Base-by-base conservation (phyloP, 2,329 filamentous ascomycete species). In the Ascochyta pisi region DNA sequence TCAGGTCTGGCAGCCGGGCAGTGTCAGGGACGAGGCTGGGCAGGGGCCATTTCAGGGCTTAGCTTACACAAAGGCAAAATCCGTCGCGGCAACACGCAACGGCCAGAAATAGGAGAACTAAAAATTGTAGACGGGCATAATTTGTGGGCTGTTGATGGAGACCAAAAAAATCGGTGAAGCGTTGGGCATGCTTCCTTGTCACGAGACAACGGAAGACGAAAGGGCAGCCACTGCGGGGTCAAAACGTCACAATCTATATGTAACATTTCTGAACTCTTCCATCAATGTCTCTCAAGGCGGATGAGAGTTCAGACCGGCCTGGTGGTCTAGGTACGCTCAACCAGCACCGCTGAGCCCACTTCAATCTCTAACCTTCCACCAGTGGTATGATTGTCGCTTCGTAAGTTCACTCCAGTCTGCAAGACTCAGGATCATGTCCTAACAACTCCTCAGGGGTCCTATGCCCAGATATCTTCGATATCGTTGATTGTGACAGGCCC, bases 401-500 rank as follows among this genome's bases (percentile, higher is more conserved):
- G 66, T 26, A 26, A 26, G 26, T 26, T 26, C 1, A 9, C 0
- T 26, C 26, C 26, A 6, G 26, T 26, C 26, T 7, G 0, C 6
- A 26, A 6, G 2, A 26, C 8, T 4, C 3, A 26, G 29, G 29
- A 33, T 33, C 8, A 12, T 33, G 9, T 33, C 4, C 9, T 33
- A 12, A 15, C 29, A 26, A 26, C 8, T 26, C 4, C 1, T 26
- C 4, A 26, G 26, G 29, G 57, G 54, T 54, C 29, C 39, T 50
- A 16, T 15, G 50, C 68, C 66, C 64, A 64, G 62, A 64, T 62
- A 64, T 62, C 50, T 55, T 54, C 56, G 57, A 54, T 39, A 60
- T 63, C 62, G 29, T 61, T 65, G 29, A 51, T 38, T 73, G 70
- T 73, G 68, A 72, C 69, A 73, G 71, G 70, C 69, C 71, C 71